phyloP scores from a whole-genome alignment of 1,284 basidiomycete genomes.

The Apiotrichum gamsii region DNA sequence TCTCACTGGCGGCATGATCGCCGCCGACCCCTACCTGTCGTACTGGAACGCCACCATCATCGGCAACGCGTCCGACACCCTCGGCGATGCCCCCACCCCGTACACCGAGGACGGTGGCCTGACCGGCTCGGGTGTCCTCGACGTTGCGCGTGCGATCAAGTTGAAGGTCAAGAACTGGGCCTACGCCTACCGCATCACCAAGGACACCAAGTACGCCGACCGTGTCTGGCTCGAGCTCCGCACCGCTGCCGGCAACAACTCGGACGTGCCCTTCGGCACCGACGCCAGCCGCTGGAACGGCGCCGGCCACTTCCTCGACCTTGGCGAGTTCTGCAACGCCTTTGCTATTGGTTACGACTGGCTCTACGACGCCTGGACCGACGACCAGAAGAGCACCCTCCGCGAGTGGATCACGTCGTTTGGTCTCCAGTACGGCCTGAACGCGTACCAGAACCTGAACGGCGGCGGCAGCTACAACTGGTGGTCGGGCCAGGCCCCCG shows the following conservation, averaged over 20 bases:
- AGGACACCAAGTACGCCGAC: conserved; percentile 76
- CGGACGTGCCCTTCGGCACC: conserved; percentile 58
- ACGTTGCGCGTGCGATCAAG: conserved; percentile 84
- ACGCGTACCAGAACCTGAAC: conserved; percentile 49
- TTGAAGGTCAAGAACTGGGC: conserved; percentile 84
- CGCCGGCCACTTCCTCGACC: conserved; percentile 79
- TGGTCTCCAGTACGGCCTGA: conserved; percentile 63
- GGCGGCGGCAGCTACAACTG: conserved; percentile 46
- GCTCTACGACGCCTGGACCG: conserved; percentile 77
- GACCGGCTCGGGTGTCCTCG: conserved; percentile 76
- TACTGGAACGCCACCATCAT: conserved; percentile 91
- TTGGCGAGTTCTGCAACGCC: conserved; percentile 78
- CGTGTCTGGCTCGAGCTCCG: conserved; percentile 76
- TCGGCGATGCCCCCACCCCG: conserved; percentile 56
- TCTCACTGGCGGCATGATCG: conserved; percentile 64
- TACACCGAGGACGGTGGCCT: conserved; percentile 69
- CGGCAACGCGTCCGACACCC: conserved; percentile 74
- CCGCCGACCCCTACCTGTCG: conserved; percentile 75
- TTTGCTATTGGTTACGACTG: conserved; percentile 93
- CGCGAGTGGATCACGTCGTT: conserved; percentile 68
- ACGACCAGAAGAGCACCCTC: conserved; percentile 65
- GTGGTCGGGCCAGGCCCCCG: conserved; percentile 45
- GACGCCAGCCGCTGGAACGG: conserved; percentile 66
- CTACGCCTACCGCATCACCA: conserved; percentile 85
- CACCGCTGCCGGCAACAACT: conserved; percentile 1